Base-by-base conservation (phyloP, 2,329 filamentous ascomycete species). In the Pseudonectria buxi region DNA sequence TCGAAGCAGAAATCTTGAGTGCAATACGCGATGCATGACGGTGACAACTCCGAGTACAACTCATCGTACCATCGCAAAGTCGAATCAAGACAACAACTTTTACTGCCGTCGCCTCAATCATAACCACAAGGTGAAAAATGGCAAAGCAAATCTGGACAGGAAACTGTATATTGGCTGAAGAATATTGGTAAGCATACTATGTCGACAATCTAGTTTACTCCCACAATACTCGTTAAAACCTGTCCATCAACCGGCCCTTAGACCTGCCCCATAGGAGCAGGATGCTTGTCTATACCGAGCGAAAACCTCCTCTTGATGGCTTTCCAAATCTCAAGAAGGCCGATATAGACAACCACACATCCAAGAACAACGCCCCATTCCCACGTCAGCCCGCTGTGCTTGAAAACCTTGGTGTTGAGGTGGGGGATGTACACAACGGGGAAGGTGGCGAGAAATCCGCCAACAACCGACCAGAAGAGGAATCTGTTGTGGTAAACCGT, bases 401-500 rank as follows among this genome's bases (percentile, higher is more conserved):
- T 81, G 62, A 86, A 86, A 2, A 86, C 81, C 3, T 64, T 59
- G 1, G 65, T 68, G 54, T 84, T 83, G 46, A 86, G 66, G 15
- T 73, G 69, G 0, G 82, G 82, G 26, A 86, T 73, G 53, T 86
- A 86, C 15, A 82, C 64, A 16, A 80, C 69, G 0, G 78, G 77
- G 40, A 81, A 80, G 0, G 73, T 75, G 43, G 71, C 65, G 6
- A 74, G 44, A 45, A 80, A 78, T 2, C 78, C 78, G 2, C 68
- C 69, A n/a, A 74, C 57, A 4, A 81, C 74, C 3, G 76, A 74
- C 62, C 72, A 78, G 49, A 81, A 80, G 24, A 82, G 59, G 61
- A 86, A 84, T 41, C 72, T 68, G 59, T 86, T 86, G 47, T 74
- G 66, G 66, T 76, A 82, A 10, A 86, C 64, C n/a, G 81, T 82